Percentiles rank a stretch among this genome's conserved stretches.
Evolutionary conservation across 495 filamentous ascomycete species (phyloP).

Genomic region (Penicillium taxi): DNA sequence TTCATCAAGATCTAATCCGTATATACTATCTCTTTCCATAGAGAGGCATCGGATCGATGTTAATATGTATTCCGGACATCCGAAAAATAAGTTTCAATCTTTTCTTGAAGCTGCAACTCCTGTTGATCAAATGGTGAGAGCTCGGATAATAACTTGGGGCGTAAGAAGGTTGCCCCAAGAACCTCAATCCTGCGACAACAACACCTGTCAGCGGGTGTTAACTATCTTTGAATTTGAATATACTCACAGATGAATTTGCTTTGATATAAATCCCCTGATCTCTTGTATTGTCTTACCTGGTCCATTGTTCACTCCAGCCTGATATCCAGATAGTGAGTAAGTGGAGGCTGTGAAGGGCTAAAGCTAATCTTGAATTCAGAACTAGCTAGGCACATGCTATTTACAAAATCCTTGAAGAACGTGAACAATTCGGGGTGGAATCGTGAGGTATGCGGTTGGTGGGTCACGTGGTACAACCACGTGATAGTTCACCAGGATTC

Average conservation of each 20-base stretch:
- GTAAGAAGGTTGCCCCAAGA: conserved; percentile 39
- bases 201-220: conserved; percentile 2
- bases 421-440: too few species aligned
- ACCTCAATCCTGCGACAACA: conserved; percentile 34
- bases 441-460: too few species aligned
- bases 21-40: conserved; percentile 24
- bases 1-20: conserved; percentile 2
- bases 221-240: not conserved
- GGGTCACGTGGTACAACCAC: too few species aligned
- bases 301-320: conserved; percentile 13
- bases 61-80: conserved; percentile 33
- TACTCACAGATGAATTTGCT: conserved; percentile 23
- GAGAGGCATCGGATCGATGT: conserved; percentile 29
- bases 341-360: too few species aligned
- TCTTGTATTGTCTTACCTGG: conserved; percentile 22
- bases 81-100: conserved; percentile 34
- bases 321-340: conserved; percentile 5
- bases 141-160: conserved; percentile 28
- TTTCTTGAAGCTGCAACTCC: conserved; percentile 15
- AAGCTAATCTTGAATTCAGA: too few species aligned
- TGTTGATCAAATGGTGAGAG: conserved; percentile 10
- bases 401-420: too few species aligned
- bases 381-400: too few species aligned
- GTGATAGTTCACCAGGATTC: too few species aligned
- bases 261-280: conserved; percentile 20